phyloP scores from a whole-genome alignment of 2,329 filamentous ascomycete species.

The Akanthomyces lecanii region DNA sequence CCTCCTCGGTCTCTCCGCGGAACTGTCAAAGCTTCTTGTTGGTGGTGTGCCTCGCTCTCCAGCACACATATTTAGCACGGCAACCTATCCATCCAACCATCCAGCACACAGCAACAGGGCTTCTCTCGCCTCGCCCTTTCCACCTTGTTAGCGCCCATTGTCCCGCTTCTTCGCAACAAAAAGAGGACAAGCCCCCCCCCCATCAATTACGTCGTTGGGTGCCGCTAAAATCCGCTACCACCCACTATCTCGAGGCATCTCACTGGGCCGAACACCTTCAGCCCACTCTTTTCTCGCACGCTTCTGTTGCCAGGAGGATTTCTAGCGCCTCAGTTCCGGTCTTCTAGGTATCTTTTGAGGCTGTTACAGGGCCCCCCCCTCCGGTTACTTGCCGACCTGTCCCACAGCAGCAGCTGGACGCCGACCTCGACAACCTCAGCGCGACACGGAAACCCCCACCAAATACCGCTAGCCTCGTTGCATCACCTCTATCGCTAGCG shows the following conservation, averaged over 20 bases:
- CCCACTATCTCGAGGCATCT: conserved; percentile 16
- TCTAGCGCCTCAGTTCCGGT: conserved; percentile 4
- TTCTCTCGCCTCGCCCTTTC: conserved; percentile 12
- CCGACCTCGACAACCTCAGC: not conserved
- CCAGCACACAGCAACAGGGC: not conserved
- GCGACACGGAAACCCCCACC: conserved; percentile 9
- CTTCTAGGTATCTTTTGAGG: conserved; percentile 3
- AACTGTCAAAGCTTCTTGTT: not conserved
- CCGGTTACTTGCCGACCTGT: not conserved
- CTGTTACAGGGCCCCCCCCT: not conserved
- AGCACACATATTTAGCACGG: not conserved
- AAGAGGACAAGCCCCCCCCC: conserved; percentile 9
- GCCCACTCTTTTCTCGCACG: conserved; percentile 9
- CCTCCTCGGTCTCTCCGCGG: conserved; percentile 12
- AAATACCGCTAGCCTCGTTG: conserved; percentile 7
- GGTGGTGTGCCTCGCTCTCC: conserved; percentile 5
- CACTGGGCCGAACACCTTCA: not conserved
- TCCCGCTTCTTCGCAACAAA: conserved; percentile 8
- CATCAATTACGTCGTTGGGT: conserved; percentile 17
- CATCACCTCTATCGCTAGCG: conserved; percentile 8
- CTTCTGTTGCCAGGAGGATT: not conserved
- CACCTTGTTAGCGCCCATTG: conserved; percentile 8
- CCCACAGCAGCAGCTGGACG: not conserved
- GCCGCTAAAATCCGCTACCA: conserved; percentile 15
- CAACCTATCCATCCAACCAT: not conserved